Conservation (phyloP, 306 rosid species). For the Erythrophleum fordii region DNA sequence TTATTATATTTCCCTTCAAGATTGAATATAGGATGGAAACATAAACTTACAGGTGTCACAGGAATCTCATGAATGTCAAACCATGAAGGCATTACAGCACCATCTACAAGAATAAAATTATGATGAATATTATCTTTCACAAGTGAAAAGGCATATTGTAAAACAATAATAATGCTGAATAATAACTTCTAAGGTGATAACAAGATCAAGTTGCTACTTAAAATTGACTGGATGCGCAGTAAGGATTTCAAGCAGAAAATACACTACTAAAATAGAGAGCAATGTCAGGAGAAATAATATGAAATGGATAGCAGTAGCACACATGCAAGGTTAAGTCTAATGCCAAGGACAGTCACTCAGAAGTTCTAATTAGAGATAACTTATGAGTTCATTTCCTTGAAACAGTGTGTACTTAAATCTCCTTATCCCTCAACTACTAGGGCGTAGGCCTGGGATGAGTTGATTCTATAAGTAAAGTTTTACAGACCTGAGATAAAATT, state of each 20-base stretch:
- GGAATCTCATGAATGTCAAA: slow-evolving; percentile 87
- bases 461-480: neutral
- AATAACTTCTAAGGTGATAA: neutral
- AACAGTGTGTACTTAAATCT: neutral
- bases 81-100: slow-evolving; percentile 86
- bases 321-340: neutral
- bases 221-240: neutral
- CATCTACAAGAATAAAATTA: slow-evolving; percentile 58
- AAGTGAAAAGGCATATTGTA: neutral
- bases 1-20: slow-evolving; percentile 11
- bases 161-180: neutral
- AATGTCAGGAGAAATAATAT: neutral
- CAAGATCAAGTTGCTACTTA: neutral
- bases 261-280: neutral
- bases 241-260: slow-evolving; percentile 1
- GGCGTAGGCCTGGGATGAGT: neutral
- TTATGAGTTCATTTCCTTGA: neutral
- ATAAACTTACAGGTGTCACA: slow-evolving; percentile 65
- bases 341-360: neutral
- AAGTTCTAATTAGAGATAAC: neutral
- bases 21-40: slow-evolving; percentile 5
- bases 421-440: neutral
- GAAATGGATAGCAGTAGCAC: neutral
- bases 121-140: neutral
- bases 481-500: neutral